Evolutionary conservation across 2,329 filamentous ascomycete species (phyloP).

Genomic region (Colletotrichum tanaceti): DNA sequence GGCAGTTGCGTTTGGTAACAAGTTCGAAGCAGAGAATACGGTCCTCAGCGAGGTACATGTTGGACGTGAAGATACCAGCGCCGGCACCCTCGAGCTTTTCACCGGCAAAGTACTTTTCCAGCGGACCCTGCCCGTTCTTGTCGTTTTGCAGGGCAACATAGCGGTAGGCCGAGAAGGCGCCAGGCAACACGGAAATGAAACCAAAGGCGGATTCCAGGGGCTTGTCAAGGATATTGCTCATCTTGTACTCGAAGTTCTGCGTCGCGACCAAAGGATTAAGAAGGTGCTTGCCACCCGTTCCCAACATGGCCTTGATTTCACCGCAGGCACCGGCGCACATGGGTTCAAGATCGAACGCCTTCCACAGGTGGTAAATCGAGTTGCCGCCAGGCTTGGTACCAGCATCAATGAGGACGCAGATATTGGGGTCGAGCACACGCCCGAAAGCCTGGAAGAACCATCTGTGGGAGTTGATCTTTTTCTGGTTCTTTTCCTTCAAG

Average conservation of each 20-base stretch:
- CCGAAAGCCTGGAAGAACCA: conserved; percentile 99
- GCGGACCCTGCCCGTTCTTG: conserved; percentile 89
- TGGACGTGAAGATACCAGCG: conserved; percentile 96
- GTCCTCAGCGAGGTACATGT: conserved; percentile 99
- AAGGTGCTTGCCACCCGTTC: conserved; percentile 83
- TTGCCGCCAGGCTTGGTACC: conserved; percentile 94
- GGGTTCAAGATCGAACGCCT: conserved; percentile 96
- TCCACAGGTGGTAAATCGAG: conserved; percentile 98
- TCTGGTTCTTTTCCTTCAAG: conserved; percentile 99
- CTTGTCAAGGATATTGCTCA: conserved; percentile 99
- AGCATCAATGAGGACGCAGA: conserved; percentile 95
- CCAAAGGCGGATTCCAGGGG: conserved; percentile 97
- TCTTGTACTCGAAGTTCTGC: conserved; percentile 99
- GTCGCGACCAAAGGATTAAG: conserved; percentile 94
- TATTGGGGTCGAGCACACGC: conserved; percentile 90
- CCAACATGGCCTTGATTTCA: conserved; percentile 98
- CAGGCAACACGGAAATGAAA: conserved; percentile 95
- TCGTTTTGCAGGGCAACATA: conserved; percentile 96
- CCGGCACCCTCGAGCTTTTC: conserved; percentile 93
- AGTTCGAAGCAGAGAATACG: conserved; percentile 99
- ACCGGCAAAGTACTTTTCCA: conserved; percentile 97
- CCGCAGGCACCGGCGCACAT: conserved; percentile 98
- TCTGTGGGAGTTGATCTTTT: conserved; percentile 99
- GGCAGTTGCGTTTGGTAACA: conserved; percentile 95
- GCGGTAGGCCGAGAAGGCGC: conserved; percentile 98